A percentile compares a stretch with the other conserved stretches of the same genome.
These are phyloP conservation scores for Pyricularia pennisetigena DNA, from an alignment of 2,329 filamentous ascomycete species.

Conservation along the genomic window DNA sequence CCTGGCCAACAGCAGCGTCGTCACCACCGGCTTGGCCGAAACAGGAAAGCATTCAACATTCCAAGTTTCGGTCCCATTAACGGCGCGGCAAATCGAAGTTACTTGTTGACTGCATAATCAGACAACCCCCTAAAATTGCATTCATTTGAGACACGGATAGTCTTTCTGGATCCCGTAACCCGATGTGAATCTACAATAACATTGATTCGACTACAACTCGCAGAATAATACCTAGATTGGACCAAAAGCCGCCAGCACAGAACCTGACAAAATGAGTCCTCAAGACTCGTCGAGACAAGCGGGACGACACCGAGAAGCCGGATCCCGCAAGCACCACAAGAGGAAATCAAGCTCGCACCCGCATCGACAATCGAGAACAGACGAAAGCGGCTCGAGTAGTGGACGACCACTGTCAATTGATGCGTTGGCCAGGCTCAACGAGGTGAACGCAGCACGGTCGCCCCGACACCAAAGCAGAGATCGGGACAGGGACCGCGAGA, in stretches of 20 bases:
- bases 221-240: not conserved
- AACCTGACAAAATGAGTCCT: constrained; percentile 2
- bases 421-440: constrained; percentile 16
- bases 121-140: not conserved
- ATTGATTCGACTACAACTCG: not conserved
- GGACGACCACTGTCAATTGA: constrained; percentile 15
- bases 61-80: not conserved
- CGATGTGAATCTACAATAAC: not conserved
- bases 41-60: constrained; percentile 5
- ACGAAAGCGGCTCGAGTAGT: constrained; percentile 7
- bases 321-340: constrained; percentile 11
- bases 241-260: not conserved
- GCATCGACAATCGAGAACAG: constrained; percentile 1
- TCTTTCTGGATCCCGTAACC: not conserved
- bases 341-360: constrained; percentile 11
- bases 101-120: not conserved
- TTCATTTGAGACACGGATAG: not conserved
- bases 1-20: constrained; percentile 23
- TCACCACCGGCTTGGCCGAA: constrained; percentile 3
- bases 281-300: constrained; percentile 7
- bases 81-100: not conserved
- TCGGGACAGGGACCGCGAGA: constrained; percentile 9
- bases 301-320: constrained; percentile 11
- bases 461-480: constrained; percentile 7
- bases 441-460: constrained; percentile 8